Evolutionary conservation across 306 rosid genomes (phyloP).

Genomic region (Amphicarpaea edgeworthii): DNA sequence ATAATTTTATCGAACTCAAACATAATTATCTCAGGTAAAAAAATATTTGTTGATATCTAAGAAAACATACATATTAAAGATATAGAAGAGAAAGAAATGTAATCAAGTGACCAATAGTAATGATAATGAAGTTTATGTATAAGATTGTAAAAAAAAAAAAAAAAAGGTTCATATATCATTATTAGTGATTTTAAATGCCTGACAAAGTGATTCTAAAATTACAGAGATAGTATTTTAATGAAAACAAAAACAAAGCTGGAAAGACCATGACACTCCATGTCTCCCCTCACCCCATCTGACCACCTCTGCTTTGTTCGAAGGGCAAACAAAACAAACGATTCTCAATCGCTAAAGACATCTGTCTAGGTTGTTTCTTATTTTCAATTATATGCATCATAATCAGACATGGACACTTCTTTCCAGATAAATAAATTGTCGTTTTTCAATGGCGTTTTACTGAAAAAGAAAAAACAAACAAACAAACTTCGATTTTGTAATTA

Average conservation of each 20-base stretch:
- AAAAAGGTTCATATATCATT: too few species aligned
- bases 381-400: neutral
- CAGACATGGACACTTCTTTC: neutral
- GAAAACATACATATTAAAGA: too few species aligned
- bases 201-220: neutral
- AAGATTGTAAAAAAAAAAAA: too few species aligned
- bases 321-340: neutral
- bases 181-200: neutral
- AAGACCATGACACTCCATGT: neutral
- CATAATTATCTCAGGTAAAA: too few species aligned
- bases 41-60: too few species aligned
- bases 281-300: neutral
- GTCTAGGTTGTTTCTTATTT: neutral
- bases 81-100: too few species aligned
- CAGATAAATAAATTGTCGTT: neutral
- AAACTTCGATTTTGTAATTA: neutral
- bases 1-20: too few species aligned
- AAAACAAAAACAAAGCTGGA: conserved; percentile 11
- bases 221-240: neutral
- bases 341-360: neutral
- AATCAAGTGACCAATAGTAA: too few species aligned
- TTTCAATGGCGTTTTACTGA: neutral
- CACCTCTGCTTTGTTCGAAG: conserved; percentile 9
- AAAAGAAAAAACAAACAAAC: neutral
- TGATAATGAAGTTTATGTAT: too few species aligned